Conservation (phyloP, 106 monocot species). For the Acorus gramineus region DNA sequence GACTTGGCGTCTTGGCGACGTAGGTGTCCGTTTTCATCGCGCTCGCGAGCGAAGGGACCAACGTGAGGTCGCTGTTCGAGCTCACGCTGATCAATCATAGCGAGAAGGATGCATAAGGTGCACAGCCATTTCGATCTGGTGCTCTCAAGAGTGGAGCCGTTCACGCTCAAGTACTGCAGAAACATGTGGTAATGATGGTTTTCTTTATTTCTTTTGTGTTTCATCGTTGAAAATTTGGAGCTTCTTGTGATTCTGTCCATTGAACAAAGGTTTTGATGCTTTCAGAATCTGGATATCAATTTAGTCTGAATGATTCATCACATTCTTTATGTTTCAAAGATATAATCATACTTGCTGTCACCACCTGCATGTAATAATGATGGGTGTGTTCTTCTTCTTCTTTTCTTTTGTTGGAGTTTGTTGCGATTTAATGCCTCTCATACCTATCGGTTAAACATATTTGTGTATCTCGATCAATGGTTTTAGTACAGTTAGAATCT, state of each 20-base stretch:
- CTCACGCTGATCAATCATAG: slow-evolving; percentile 9
- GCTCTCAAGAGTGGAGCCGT: slow-evolving; percentile 5
- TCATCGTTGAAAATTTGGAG: not conserved
- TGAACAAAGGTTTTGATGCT: too few species aligned
- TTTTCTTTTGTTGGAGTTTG: too few species aligned
- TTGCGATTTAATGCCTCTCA: too few species aligned
- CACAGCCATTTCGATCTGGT: slow-evolving; percentile 8
- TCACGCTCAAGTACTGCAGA: slow-evolving; percentile 8
- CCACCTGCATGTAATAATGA: too few species aligned
- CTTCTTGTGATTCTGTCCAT: not conserved
- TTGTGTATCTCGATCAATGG: too few species aligned
- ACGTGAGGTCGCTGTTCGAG: slow-evolving; percentile 11
- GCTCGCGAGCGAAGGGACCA: slow-evolving; percentile 10
- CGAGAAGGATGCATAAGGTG: slow-evolving; percentile 7
- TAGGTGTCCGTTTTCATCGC: slow-evolving; percentile 12
- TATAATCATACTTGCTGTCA: too few species aligned
- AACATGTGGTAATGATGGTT: slow-evolving; percentile 10
- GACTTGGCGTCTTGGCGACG: not conserved
- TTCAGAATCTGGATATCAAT: too few species aligned
- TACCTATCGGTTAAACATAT: too few species aligned
- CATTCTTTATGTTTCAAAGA: too few species aligned
- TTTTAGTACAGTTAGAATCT: too few species aligned
- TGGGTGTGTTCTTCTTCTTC: too few species aligned
- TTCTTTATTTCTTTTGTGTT: not conserved
- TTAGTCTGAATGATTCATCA: too few species aligned